phyloP scores from a whole-genome alignment of 495 filamentous ascomycete genomes.

The Penicillium egyptiacum region DNA sequence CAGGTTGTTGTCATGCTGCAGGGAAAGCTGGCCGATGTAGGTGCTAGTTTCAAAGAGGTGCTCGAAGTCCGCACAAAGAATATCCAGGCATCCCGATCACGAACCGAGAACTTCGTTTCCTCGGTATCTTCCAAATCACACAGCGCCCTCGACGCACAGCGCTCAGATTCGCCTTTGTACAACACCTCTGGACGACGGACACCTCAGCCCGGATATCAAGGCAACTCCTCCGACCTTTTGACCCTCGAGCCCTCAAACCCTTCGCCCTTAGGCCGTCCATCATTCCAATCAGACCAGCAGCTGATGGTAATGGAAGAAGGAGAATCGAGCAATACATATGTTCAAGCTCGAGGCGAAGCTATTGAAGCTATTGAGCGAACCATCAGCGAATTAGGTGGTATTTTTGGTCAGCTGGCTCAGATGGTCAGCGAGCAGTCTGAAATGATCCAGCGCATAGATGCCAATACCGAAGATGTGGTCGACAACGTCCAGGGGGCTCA shows the following conservation, averaged over 20 bases:
- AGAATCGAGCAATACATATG: constrained; percentile 80
- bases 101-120: constrained; percentile 95
- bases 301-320: constrained; percentile 94
- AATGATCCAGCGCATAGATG: constrained; percentile 90
- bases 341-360: constrained; percentile 89
- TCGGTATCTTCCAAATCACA: constrained; percentile 81
- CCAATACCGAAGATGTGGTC: constrained; percentile 93
- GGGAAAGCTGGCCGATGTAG: constrained; percentile 91
- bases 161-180: constrained; percentile 81
- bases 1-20: constrained; percentile 84
- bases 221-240: constrained; percentile 67
- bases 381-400: constrained; percentile 89
- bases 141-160: constrained; percentile 53
- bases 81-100: constrained; percentile 86
- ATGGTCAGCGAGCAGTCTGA: constrained; percentile 98
- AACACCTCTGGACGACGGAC: constrained; percentile 70
- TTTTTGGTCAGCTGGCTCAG: constrained; percentile 93
- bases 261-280: constrained; percentile 49
- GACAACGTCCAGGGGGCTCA: constrained; percentile 97
- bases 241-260: constrained; percentile 75
- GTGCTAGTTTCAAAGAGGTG: constrained; percentile 94
- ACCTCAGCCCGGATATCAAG: constrained; percentile 57
- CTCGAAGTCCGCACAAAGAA: constrained; percentile 97
- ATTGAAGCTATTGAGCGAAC: constrained; percentile 97
- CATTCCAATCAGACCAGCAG: constrained; percentile 76